A percentile compares a stretch with the other conserved stretches of the same genome.
These are phyloP conservation scores for Eleusine coracana DNA, from an alignment of 176 grass and related monocot genomes.

Conservation along the genomic window DNA sequence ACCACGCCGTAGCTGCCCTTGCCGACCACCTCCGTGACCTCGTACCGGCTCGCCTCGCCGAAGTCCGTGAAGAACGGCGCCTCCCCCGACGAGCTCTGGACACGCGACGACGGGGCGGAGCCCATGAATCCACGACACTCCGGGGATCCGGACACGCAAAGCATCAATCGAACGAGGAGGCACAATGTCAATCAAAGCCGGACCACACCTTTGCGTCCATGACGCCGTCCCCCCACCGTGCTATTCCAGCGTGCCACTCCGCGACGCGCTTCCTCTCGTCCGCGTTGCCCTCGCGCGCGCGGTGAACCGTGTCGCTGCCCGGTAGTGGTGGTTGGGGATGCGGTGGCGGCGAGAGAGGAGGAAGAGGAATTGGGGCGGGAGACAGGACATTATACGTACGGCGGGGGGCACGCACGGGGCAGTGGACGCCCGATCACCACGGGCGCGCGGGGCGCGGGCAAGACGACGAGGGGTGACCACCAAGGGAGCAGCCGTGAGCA, in stretches of 20 bases:
- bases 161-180: not conserved
- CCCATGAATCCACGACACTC: conserved; percentile 19
- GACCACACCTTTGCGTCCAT: conserved; percentile 45
- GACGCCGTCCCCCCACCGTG: not conserved
- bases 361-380: conserved; percentile 20
- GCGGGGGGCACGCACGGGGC: conserved; percentile 8
- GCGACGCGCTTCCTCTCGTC: not conserved
- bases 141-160: not conserved
- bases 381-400: conserved; percentile 42
- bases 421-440: conserved; percentile 45
- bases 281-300: not conserved
- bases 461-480: not conserved
- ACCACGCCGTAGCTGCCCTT: conserved; percentile 85
- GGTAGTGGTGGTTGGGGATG: not conserved
- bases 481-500: no score
- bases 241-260: not conserved
- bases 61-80: conserved; percentile 76
- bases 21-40: conserved; percentile 73
- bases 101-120: conserved; percentile 14
- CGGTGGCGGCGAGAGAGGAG: conserved; percentile 30
- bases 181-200: not conserved
- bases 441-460: conserved; percentile 35
- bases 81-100: conserved; percentile 48
- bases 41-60: conserved; percentile 67
- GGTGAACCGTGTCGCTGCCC: not conserved